Percentiles rank a stretch among this genome's conserved stretches.
Conservation (phyloP, 306 rosid species). For the Cucurbita ficifolia region DNA sequence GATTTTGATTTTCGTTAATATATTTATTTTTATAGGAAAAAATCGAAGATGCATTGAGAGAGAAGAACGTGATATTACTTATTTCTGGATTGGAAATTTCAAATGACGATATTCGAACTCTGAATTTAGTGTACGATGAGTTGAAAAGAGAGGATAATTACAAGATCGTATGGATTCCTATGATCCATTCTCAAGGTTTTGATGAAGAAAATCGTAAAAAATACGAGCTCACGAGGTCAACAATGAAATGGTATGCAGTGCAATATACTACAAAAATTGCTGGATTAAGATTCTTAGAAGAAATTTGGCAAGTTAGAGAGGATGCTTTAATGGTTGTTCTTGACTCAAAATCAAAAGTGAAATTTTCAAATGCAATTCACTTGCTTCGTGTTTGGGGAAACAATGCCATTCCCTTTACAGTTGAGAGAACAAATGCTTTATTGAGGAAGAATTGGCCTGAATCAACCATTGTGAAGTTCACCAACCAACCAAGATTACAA, state of each 20-base stretch:
- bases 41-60: not conserved
- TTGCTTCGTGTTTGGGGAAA: slow-evolving; percentile 35
- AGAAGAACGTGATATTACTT: slow-evolving; percentile 29
- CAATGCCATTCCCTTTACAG: slow-evolving; percentile 28
- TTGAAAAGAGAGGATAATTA: slow-evolving; percentile 14
- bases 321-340: slow-evolving; percentile 22
- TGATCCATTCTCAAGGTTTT: not conserved
- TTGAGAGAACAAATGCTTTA: not conserved
- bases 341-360: slow-evolving; percentile 28
- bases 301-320: slow-evolving; percentile 37
- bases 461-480: slow-evolving; percentile 3
- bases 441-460: slow-evolving; percentile 1
- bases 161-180: slow-evolving; percentile 54
- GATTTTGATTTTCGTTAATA: too few species aligned
- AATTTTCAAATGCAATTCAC: slow-evolving; percentile 30
- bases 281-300: slow-evolving; percentile 31
- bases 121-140: slow-evolving; percentile 23
- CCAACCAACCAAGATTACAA: not conserved
- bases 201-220: slow-evolving; percentile 8
- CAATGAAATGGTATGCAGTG: slow-evolving; percentile 44
- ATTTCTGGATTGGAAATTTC: slow-evolving; percentile 41
- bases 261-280: slow-evolving; percentile 10
- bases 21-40: not conserved
- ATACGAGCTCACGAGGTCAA: slow-evolving; percentile 25
- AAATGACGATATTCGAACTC: slow-evolving; percentile 21